phyloP scores from a whole-genome alignment of 495 filamentous ascomycete species.

The Zalerion maritima region DNA sequence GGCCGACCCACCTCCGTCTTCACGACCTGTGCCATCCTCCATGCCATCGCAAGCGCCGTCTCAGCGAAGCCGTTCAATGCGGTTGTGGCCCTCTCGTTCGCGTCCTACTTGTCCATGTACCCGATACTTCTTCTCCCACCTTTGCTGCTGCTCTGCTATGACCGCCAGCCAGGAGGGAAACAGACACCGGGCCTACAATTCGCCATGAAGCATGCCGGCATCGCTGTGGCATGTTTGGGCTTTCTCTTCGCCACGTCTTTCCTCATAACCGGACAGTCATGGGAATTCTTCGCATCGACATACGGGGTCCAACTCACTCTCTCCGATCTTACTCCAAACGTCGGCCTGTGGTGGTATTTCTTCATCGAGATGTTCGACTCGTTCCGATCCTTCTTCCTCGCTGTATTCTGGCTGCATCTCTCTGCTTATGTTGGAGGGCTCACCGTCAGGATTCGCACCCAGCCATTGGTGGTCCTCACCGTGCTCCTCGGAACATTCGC shows the following conservation, averaged over 20 bases:
- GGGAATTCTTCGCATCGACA: conserved; percentile 73
- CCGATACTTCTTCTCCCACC: conserved; percentile 76
- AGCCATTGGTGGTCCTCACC: conserved; percentile 74
- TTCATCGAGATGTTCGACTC: conserved; percentile 99
- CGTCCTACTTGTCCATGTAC: conserved; percentile 84
- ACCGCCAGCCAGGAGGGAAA: conserved; percentile 32
- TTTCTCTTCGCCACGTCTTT: conserved; percentile 55
- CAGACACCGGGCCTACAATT: conserved; percentile 28
- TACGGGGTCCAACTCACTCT: conserved; percentile 86
- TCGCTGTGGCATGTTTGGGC: conserved; percentile 32
- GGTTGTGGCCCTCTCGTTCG: conserved; percentile 76
- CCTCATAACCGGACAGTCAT: conserved; percentile 60
- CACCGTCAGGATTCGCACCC: conserved; percentile 60
- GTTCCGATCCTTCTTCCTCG: conserved; percentile 92
- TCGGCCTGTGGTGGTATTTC: conserved; percentile 99
- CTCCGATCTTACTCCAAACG: conserved; percentile 86
- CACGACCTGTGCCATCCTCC: conserved; percentile 75
- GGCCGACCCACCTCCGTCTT: conserved; percentile 87
- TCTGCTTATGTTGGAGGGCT: conserved; percentile 75
- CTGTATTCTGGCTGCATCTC: conserved; percentile 93
- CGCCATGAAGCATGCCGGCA: conserved; percentile 30
- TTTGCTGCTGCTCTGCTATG: conserved; percentile 67
- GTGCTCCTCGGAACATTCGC: conserved; percentile 74
- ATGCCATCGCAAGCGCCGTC: conserved; percentile 73
- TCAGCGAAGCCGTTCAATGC: conserved; percentile 54